Evolutionary conservation across 202 grass and related monocot genomes (phyloP), one percentile per base, ranked within the genome.

Genomic region (Cymbopogon flexuosus): DNA sequence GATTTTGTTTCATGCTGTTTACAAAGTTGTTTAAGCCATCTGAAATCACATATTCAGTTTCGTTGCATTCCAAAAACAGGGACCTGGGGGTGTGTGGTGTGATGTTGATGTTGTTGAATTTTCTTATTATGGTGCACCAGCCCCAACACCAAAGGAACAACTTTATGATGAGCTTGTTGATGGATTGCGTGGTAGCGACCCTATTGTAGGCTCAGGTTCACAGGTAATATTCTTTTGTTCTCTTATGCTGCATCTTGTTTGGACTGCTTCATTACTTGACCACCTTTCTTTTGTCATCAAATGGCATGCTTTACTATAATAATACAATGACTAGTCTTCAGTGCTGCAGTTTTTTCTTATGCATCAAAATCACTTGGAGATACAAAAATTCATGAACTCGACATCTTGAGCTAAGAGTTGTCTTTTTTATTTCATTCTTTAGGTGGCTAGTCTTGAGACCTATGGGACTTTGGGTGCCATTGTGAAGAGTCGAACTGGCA

Each of bases 31-130:
- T 56, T 65, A 40, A 29, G 21, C 72, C 23, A 86, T 72, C 30
- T 70, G 29, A 14, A 74, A 60, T 31, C 46, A 51, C 56, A 61
- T 35, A 61, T 35, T 82, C 58, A 62, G 11, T 22, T 87, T 70
- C 79, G 1, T 83, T 73, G 33, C 69, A 13, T 88, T 62, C 10
- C 42, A 71, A 86, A 36, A 76, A 66, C 73, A 95, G 90, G 93
- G 93, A 51, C 93, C 93, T 59, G 90, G 93, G 3, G 90, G 90
- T 6, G 85, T 96, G 37, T 96, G 93, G 93, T 96, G 93, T 70
- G 87, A 96, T 80, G 93, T 96, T 39, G 93, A 96, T 30, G 93
- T 96, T 61, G 84, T 96, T 54, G 93, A 96, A 78, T 96, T 96
- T 67, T 96, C 93, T 84, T 95, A 95, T 86, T 95, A 95, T 73